Evolutionary conservation across 768 basidiomycete genomes (phyloP), one percentile per base, ranked within the genome.

Genomic region (Cystofilobasidium macerans): DNA sequence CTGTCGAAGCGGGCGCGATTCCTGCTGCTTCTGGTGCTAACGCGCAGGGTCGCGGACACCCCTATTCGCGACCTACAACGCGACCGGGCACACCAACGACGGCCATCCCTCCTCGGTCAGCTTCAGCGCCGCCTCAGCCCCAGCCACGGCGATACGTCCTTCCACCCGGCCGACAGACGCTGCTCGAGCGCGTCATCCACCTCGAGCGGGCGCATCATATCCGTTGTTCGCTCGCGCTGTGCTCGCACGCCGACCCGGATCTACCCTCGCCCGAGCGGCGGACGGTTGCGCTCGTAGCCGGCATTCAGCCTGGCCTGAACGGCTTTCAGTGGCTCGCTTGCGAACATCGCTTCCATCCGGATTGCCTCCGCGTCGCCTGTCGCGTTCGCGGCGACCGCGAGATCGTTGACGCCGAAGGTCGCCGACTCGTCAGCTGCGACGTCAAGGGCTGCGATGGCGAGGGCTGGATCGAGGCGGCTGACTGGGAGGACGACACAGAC

Each of bases 121-220:
- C 42, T 13, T 11, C 42, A 14, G 13, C 42, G 42, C 7, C 42
- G 42, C 42, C 16, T 5, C 7, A 5, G 9, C 16, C 42, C 16
- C 42, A 13, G 42, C 42, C 42, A 20, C 38, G 38, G 9, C 38
- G 38, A n/a, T 42, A 58, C 26, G 40, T 58, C 12, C 35, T 58
- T 3, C 65, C 65, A 13, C 16, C 58, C 1, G 57, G 57, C 22
- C 65, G 65, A 2, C 51, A 60, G n/a, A 66, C 65, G 35, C 65
- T 66, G 33, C 65, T 66, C 33, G 59, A 60, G 26, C 65, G 60
- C 0, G 65, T 66, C 38, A 33, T 61, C 20, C 28, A 58, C 26
- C 60, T 66, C 36, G 65, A 66, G 33, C 20, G 16, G 33, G 38
- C 51, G 22, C 65, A 66, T 26, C 65, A 66, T 33, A 58, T 66